phyloP scores from a whole-genome alignment of 495 filamentous ascomycete species.

The Aspergillus ellipticus region DNA sequence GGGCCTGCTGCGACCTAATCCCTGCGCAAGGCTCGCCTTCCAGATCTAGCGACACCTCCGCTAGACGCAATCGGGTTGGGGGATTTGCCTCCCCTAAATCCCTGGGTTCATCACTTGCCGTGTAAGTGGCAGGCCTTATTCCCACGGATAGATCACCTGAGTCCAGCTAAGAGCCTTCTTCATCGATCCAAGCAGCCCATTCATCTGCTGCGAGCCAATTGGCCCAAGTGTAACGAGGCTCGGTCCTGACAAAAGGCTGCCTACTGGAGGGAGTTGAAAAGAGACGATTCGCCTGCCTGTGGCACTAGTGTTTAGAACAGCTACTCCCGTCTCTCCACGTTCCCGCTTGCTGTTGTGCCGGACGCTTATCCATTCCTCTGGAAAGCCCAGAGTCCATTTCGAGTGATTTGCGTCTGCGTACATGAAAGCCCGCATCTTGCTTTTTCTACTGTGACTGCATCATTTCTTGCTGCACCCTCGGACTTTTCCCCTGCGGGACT shows the following conservation, averaged over 20 bases:
- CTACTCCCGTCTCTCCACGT: constrained; percentile 3
- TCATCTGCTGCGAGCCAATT: constrained; percentile 10
- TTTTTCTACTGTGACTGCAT: neutral
- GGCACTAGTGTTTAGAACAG: constrained; percentile 3
- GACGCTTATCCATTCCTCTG: neutral
- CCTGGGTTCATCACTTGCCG: constrained; percentile 8
- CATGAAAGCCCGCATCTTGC: neutral
- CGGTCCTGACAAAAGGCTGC: constrained; percentile 7
- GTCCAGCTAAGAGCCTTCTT: constrained; percentile 4
- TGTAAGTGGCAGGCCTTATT: constrained; percentile 5
- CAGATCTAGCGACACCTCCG: constrained; percentile 17
- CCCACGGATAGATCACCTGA: constrained; percentile 13
- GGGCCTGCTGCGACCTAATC: constrained; percentile 27
- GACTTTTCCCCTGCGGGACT: constrained; percentile 2
- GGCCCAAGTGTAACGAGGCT: constrained; percentile 14
- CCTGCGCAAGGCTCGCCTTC: constrained; percentile 26
- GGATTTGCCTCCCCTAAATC: constrained; percentile 11
- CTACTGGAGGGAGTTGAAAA: neutral
- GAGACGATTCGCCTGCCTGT: neutral
- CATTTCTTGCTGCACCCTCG: neutral
- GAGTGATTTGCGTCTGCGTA: constrained; percentile 5
- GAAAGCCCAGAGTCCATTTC: constrained; percentile 8
- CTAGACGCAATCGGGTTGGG: constrained; percentile 24
- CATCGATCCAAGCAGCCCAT: constrained; percentile 10
- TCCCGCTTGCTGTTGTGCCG: neutral